phyloP scores from a whole-genome alignment of 2,329 filamentous ascomycete genomes.

The Tolypocladium ophioglossoides region DNA sequence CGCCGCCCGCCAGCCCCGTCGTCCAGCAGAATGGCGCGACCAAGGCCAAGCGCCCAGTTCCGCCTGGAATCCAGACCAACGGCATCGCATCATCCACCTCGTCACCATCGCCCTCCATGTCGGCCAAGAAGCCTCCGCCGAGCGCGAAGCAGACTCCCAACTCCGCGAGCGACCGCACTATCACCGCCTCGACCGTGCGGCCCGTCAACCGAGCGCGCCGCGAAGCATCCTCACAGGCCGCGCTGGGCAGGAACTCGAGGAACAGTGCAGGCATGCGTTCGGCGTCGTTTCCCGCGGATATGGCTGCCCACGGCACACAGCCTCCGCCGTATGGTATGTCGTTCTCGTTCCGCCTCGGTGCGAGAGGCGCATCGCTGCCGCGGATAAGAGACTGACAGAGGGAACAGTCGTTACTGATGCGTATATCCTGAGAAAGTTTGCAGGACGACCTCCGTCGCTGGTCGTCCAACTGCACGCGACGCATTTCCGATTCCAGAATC shows the following conservation, averaged over 20 bases:
- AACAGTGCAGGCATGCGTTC: conserved; percentile 40
- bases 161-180: conserved; percentile 23
- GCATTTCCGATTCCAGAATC: conserved; percentile 86
- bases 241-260: conserved; percentile 35
- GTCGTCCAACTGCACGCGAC: conserved; percentile 76
- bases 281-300: conserved; percentile 36
- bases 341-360: neutral
- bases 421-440: conserved; percentile 77
- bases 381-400: neutral
- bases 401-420: conserved; percentile 56
- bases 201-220: conserved; percentile 48
- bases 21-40: conserved; percentile 29
- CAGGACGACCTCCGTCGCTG: conserved; percentile 66
- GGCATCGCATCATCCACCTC: conserved; percentile 46
- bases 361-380: neutral
- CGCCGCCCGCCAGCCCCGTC: conserved; percentile 39
- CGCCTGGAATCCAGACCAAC: conserved; percentile 57
- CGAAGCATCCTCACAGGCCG: conserved; percentile 35
- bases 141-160: conserved; percentile 29
- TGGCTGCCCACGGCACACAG: conserved; percentile 24
- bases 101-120: conserved; percentile 47
- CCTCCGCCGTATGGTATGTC: conserved; percentile 42
- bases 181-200: conserved; percentile 32
- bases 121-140: conserved; percentile 41
- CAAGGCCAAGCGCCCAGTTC: conserved; percentile 60